Evolutionary conservation across 1,284 basidiomycete species (phyloP), one percentile per base, ranked within the genome.

Genomic region (Erythrobasidium hasegawianum): DNA sequence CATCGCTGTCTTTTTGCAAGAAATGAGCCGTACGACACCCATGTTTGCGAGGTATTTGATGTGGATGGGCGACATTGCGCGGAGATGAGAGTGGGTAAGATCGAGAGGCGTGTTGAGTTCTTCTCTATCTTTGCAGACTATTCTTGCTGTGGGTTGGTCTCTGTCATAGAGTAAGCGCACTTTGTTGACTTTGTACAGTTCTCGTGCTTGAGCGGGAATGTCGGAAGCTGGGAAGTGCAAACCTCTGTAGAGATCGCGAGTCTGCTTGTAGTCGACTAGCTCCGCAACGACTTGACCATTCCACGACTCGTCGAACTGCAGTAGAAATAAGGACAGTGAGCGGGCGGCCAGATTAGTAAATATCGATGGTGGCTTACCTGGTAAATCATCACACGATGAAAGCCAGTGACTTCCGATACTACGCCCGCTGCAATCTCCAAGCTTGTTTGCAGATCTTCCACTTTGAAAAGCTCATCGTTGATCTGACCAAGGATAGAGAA

Each of bases 11-110:
- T 59, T 43, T 20, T 11, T 9, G 22, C 66, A 71, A 11, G 33
- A 4, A 55, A 61, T 55, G 13, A 75, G n/a, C n/a, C 83, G 57
- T 72, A 87, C 87, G 1, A 78, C 77, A 27, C 76, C 75, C 77
- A 78, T 78, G 70, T 78, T 78, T 57, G 69, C 76, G 27, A 77
- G 72, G 60, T 76, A 93, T 79, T 90, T 87, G 72, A 90, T 78
- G 75, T 93, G 90, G 62, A 93, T 90, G 1, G 90, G 90, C 73
- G 87, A 89, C 89, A 93, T 93, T 1, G 90, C 89, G 16, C 90
- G 84, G 13, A 93, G 80, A 74, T 87, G 89, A 68, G 86, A 88
- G 76, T 92, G 87, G 0, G 90, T 91, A 89, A 93, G 91, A 75
- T 93, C 85, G 69, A 93, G 79, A 1, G 90, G 89, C 2, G 79